Percentiles rank a stretch among this genome's conserved stretches.
These are phyloP conservation scores for Cymodocea nodosa DNA, from an alignment of 116 monocot species.

Conservation along the genomic window DNA sequence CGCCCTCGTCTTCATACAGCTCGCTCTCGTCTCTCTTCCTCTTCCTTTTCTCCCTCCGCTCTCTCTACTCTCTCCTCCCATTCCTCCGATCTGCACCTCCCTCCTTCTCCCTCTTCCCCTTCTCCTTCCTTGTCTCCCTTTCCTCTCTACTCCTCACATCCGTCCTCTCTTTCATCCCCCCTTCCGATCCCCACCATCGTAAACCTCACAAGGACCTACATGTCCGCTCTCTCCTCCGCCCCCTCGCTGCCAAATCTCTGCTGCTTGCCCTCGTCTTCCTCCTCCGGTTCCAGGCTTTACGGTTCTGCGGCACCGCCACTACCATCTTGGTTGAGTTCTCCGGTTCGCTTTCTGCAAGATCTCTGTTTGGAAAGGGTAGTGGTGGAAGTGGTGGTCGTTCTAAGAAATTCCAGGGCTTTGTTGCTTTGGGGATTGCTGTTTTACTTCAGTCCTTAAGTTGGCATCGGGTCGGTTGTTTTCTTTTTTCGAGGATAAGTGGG, in stretches of 20 bases:
- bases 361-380: constrained; percentile 15
- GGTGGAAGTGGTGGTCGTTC: neutral
- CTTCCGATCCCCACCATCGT: constrained; percentile 4
- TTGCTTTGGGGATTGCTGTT: constrained; percentile 16
- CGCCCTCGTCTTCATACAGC: constrained; percentile 10
- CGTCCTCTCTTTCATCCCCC: constrained; percentile 5
- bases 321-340: constrained; percentile 55
- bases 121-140: constrained; percentile 25
- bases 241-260: constrained; percentile 29
- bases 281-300: constrained; percentile 59
- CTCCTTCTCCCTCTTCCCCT: constrained; percentile 20
- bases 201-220: constrained; percentile 9
- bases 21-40: constrained; percentile 12
- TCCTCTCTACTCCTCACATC: constrained; percentile 15
- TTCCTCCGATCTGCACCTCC: constrained; percentile 21
- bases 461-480: constrained; percentile 29
- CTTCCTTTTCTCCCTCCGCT: constrained; percentile 26
- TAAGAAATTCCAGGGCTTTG: constrained; percentile 15
- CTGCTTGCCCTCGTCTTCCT: constrained; percentile 53
- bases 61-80: constrained; percentile 21
- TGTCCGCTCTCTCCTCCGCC: constrained; percentile 21
- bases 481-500: constrained; percentile 5
- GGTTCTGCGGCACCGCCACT: constrained; percentile 53
- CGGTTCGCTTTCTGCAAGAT: constrained; percentile 38
- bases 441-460: constrained; percentile 37